Evolutionary conservation across 2,329 filamentous ascomycete species (phyloP), one percentile per base, ranked within the genome.

Genomic region (Colletotrichum shisoi): DNA sequence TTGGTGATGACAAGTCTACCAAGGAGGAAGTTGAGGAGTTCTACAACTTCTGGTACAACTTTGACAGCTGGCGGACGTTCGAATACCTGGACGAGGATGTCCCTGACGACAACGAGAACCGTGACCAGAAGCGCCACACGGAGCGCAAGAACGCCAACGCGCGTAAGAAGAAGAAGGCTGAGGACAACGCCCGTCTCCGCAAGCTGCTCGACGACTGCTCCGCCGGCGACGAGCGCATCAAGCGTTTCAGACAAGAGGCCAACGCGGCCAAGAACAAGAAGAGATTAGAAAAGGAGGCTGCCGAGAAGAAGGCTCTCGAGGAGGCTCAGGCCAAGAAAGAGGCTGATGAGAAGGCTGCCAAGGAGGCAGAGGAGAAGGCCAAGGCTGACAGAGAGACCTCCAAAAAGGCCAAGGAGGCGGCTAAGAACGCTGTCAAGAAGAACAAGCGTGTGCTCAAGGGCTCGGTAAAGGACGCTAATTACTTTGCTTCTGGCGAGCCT

Each of bases 21-120:
- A 92, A 94, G 81, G 92, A 96, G 76, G 90, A 97, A 9, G 95
- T 99, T 53, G 94, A 98, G 77, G 84, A 85, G 61, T 99, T 99
- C 81, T 99, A 99, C 87, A 97, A 99, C 86, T 99, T 98, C 85
- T 99, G 92, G 90, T 99, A 98, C 86, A 96, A 94, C 86, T 96
- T 99, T 75, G 95, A 99, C 85, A 95, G 91, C 79, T 99, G 95
- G 95, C 87, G 95, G 69, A 89, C 91, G 3, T 99, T 99, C 75
- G 95, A 99, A 83, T 99, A 99, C 81, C 91, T 96, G 67, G 95
- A 99, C 76, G 95, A 99, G 84, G 95, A 99, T 77, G 94, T 99
- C 37, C 95, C 95, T 46, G 95, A 99, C 76, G 95, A 99, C 84
- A 97, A 95, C 79, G 95, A 98, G 84, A 97, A 94, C 84, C 94